Evolutionary conservation across 1,284 basidiomycete species (phyloP), one percentile per base, ranked within the genome.

Genomic region (Sutorius eximius): DNA sequence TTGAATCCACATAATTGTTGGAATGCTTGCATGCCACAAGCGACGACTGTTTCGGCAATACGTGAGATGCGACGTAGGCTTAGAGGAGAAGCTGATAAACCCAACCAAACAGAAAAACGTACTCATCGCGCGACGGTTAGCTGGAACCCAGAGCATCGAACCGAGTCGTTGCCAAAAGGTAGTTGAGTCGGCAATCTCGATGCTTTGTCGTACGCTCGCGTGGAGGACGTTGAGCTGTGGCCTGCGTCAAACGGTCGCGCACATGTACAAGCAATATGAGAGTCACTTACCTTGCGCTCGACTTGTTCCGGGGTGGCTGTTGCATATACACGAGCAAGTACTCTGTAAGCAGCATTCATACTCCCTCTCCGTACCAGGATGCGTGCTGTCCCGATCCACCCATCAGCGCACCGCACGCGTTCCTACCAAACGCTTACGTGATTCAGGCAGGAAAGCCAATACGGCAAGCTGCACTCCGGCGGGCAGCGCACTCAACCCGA

Each of bases 1-100:
- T 86, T 86, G 73, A 86, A 88, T 3, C 91, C 90, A 60, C 86
- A 91, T 0, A 92, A 76, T 67, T 93, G 90, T 65, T 93, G 91
- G 69, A 86, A 87, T 0, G 87, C 89, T 73, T 93, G 90, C 66
- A 93, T 81, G 33, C 87, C 89, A 61, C 87, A 89, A 8, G 82
- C 87, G 34, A 93, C 78, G 59, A 87, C 86, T 89, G 45, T 41
- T 36, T 40, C 18, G 6, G 20, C 3, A 9, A 37, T 33, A 11
- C 29, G 37, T 24, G 34, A 9, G 4, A 24, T 10, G 30, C 5
- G 30, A 42, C 3, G 3, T 27, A 24, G 13, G 10, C 22, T 60
- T 8, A 46, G 51, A 54, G 27, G 16, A 22, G n/a, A 32, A 22
- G 36, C 8, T 20, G 48, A 52, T 34, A 27, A 44, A n/a, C 32